Conservation (phyloP, 75 land plant genomes). For the Sequoia sempervirens region DNA sequence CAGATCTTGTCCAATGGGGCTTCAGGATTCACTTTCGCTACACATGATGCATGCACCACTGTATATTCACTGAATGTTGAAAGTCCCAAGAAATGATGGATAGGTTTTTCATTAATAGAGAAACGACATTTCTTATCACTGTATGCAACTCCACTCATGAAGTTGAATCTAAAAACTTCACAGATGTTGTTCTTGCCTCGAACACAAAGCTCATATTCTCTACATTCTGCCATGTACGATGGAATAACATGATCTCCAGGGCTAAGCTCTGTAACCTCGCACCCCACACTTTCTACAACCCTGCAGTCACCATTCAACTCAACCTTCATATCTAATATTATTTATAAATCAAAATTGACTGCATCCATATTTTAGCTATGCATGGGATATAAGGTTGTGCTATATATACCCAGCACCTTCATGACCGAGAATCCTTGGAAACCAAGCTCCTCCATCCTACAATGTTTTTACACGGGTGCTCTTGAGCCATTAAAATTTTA, state of each 20-base stretch:
- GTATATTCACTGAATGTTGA: slow-evolving; percentile 24
- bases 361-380: neutral
- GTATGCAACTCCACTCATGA: slow-evolving; percentile 20
- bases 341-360: neutral
- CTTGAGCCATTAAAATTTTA: neutral
- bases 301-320: neutral
- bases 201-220: slow-evolving; percentile 12
- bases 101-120: slow-evolving; percentile 11
- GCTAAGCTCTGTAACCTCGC: slow-evolving; percentile 8
- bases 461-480: neutral
- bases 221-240: slow-evolving; percentile 7
- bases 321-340: neutral
- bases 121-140: slow-evolving; percentile 20
- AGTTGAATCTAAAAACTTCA: slow-evolving; percentile 4
- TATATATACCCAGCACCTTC: slow-evolving; percentile 32
- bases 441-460: slow-evolving; percentile 38
- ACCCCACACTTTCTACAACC: slow-evolving; percentile 23
- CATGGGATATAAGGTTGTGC: neutral
- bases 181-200: slow-evolving; percentile 12
- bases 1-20: slow-evolving; percentile 15
- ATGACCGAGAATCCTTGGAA: slow-evolving; percentile 40
- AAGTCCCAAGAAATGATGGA: neutral
- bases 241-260: slow-evolving; percentile 22
- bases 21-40: slow-evolving; percentile 15
- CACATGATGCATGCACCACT: slow-evolving; percentile 11